Conservation (phyloP, 1,284 basidiomycete genomes). For the Ganoderma lucidum region DNA sequence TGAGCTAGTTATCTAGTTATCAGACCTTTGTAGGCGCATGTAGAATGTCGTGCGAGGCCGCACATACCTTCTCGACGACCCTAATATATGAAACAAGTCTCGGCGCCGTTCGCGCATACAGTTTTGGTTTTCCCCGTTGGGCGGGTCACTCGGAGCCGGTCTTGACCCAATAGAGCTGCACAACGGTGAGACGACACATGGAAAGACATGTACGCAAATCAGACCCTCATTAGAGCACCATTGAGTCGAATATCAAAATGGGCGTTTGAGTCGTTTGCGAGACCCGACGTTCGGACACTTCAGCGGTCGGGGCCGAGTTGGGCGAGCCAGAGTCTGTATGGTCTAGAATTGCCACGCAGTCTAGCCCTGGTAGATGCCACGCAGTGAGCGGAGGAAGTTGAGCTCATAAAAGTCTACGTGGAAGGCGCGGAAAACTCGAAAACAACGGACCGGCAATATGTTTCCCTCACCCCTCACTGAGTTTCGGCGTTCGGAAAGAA, state of each 20-base stretch:
- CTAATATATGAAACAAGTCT: not conserved
- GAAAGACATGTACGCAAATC: not conserved
- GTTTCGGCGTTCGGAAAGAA: no score
- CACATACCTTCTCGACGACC: not conserved
- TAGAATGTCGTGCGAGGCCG: not conserved
- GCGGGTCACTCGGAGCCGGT: not conserved
- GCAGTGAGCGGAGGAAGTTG: no score
- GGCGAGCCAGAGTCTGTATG: not conserved
- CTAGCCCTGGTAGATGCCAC: no score
- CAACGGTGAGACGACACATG: not conserved
- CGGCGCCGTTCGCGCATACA: not conserved
- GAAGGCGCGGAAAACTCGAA: no score
- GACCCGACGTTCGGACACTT: not conserved
- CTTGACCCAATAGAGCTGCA: not conserved
- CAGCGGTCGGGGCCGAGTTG: not conserved
- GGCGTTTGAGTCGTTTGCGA: not conserved
- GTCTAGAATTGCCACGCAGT: not conserved
- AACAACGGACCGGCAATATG: no score
- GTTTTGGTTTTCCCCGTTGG: not conserved
- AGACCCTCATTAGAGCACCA: not conserved
- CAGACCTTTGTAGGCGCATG: not conserved
- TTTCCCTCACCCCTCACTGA: no score
- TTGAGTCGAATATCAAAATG: not conserved
- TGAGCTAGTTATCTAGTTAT: not conserved
- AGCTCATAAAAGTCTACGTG: no score